Percentiles rank a stretch among this genome's conserved stretches.
phyloP scores from a whole-genome alignment of 1,284 basidiomycete genomes.

The Boletus sp. region DNA sequence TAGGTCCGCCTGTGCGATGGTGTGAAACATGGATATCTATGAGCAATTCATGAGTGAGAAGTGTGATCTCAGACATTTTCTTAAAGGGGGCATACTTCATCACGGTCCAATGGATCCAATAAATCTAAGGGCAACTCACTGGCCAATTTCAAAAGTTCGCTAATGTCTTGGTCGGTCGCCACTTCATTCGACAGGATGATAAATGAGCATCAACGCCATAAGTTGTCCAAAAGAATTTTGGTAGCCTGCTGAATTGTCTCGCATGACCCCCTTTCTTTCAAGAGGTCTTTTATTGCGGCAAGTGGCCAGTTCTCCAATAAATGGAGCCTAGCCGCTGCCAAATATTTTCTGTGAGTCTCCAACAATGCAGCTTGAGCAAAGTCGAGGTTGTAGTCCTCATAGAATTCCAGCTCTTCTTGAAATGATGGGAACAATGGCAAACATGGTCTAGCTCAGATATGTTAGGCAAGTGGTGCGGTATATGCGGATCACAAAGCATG shows the following conservation, averaged over 20 bases:
- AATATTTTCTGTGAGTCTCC: constrained; percentile 41
- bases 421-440: constrained; percentile 51
- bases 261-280: constrained; percentile 36
- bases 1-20: constrained; percentile 18
- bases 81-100: constrained; percentile 13
- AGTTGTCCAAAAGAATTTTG: constrained; percentile 24
- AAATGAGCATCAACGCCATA: constrained; percentile 31
- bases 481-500: not conserved
- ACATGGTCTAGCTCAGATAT: not conserved
- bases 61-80: fast-evolving
- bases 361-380: constrained; percentile 50
- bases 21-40: constrained; percentile 27
- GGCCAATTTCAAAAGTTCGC: constrained; percentile 19
- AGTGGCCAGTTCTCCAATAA: constrained; percentile 37
- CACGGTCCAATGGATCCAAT: constrained; percentile 14
- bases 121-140: constrained; percentile 12
- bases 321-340: constrained; percentile 48
- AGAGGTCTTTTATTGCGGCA: constrained; percentile 48
- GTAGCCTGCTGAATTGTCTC: constrained; percentile 34
- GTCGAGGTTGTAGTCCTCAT: constrained; percentile 56
- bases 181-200: constrained; percentile 12
- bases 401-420: constrained; percentile 57
- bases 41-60: not conserved
- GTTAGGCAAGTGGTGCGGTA: constrained; percentile 2
- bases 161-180: constrained; percentile 1